Evolutionary conservation across 1,284 basidiomycete genomes (phyloP).

Genomic region (Moniliella sp.): DNA sequence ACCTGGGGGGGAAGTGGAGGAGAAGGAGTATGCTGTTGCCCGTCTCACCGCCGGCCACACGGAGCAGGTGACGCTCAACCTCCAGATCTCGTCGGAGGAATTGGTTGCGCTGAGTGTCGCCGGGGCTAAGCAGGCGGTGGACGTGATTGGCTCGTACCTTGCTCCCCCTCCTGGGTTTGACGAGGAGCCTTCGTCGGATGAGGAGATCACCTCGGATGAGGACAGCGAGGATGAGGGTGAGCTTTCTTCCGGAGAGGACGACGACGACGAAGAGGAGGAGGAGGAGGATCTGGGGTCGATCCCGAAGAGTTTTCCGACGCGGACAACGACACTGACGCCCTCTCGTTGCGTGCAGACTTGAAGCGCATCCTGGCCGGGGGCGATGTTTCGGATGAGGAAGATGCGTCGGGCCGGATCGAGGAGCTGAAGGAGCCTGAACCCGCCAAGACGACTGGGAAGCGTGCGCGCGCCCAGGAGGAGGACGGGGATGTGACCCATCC

Average conservation of each 20-base stretch:
- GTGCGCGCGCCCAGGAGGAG: slow-evolving; percentile 42
- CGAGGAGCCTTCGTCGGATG: slow-evolving; percentile 37
- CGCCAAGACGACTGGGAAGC: slow-evolving; percentile 35
- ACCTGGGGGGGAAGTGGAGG: slow-evolving; percentile 38
- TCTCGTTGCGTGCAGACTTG: neutral
- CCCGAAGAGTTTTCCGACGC: neutral
- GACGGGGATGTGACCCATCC: slow-evolving; percentile 39
- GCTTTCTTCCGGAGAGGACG: slow-evolving; percentile 12
- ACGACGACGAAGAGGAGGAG: slow-evolving; percentile 39
- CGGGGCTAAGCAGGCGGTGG: slow-evolving; percentile 67
- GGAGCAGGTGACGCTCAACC: slow-evolving; percentile 44
- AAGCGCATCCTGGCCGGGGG: neutral
- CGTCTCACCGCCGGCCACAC: slow-evolving; percentile 44
- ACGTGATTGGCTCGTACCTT: slow-evolving; percentile 76
- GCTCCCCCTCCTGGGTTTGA: slow-evolving; percentile 35
- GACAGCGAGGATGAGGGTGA: slow-evolving; percentile 37
- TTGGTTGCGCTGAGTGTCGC: slow-evolving; percentile 47
- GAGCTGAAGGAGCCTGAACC: slow-evolving; percentile 23
- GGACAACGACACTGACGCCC: slow-evolving; percentile 1
- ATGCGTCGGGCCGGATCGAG: slow-evolving; percentile 45
- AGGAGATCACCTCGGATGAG: slow-evolving; percentile 11
- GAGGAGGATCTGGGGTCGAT: slow-evolving; percentile 7
- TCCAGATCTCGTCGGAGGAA: slow-evolving; percentile 54
- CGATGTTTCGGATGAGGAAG: slow-evolving; percentile 2
- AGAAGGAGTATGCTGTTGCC: slow-evolving; percentile 38